Evolutionary conservation across 2,329 filamentous ascomycete species (phyloP), one percentile per base, ranked within the genome.

Genomic region (Dothideomycetidae sp.): DNA sequence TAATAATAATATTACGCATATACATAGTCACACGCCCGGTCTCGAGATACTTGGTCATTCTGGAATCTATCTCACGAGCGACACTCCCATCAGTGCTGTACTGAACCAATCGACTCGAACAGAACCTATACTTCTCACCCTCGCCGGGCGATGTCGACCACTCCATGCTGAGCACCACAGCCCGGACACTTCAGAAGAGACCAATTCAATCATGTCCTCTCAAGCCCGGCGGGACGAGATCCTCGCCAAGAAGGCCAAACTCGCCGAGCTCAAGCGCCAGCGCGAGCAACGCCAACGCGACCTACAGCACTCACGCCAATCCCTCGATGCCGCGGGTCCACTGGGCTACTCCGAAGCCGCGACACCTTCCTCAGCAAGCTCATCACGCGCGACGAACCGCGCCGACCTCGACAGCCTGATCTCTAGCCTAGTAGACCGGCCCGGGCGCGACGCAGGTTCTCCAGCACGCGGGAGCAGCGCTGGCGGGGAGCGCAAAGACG

Each of bases 221-320:
- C 78, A 75, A 57, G 66, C 86, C 69, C 80, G 86, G 52, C 81
- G 84, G 66, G 85, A 93, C 67, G 90, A 98, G 67, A 93, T 98
- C 50, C 68, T 90, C 51, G 86, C 85, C 49, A 98, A 98, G 66
- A 88, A 83, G 68, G 88, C 86, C 45, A 94, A 90, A 68, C 83
- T 98, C 52, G 86, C 83, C 34, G 90, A 96, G 70, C 72, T 98
- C 47, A 94, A 93, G 66, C 75, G 82, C 44, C 85, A 94, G 63
- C 75, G 90, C 50, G 85, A 92, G 58, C 65, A 88, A 50, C 73
- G 86, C 42, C 74, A 82, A 46, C 81, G 72, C 55, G 82, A 92
- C 56, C 75, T 81, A 50, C 73, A 69, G 42, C 71, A 71, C 44
- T 75, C 67, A 48, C 74, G 84, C 48, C 71, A 77, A 52, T 38